phyloP scores from a whole-genome alignment of 257 asterid genomes.

The Solanum chilense region DNA sequence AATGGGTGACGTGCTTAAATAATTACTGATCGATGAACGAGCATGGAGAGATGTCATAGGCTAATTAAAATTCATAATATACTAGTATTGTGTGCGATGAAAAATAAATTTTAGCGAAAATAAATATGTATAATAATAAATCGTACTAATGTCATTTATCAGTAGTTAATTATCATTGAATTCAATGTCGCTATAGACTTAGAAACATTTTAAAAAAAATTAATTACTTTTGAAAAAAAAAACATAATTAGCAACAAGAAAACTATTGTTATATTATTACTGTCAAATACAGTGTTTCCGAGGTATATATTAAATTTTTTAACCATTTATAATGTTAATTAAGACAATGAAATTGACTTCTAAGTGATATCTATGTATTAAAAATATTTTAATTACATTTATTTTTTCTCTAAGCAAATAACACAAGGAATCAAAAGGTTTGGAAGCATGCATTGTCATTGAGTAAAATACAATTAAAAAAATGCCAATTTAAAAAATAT shows the following conservation, averaged over 20 bases:
- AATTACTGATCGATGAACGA: background rate
- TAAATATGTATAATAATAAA: too few species aligned
- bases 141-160: too few species aligned
- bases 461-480: background rate
- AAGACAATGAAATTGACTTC: background rate
- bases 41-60: background rate
- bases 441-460: background rate
- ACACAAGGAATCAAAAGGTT: background rate
- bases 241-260: background rate
- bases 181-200: background rate
- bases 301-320: too few species aligned
- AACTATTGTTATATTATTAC: too few species aligned
- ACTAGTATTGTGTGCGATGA: background rate
- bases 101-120: too few species aligned
- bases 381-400: too few species aligned
- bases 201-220: too few species aligned
- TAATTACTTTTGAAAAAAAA: background rate
- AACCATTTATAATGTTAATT: too few species aligned
- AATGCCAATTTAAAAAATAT: background rate
- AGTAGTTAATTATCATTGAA: too few species aligned
- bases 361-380: background rate
- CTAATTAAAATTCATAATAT: too few species aligned
- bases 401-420: background rate
- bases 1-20: background rate
- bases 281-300: too few species aligned